Evolutionary conservation across 345 rosid genomes (phyloP), one percentile per base, ranked within the genome.

Genomic region (Melaleuca alternifolia): DNA sequence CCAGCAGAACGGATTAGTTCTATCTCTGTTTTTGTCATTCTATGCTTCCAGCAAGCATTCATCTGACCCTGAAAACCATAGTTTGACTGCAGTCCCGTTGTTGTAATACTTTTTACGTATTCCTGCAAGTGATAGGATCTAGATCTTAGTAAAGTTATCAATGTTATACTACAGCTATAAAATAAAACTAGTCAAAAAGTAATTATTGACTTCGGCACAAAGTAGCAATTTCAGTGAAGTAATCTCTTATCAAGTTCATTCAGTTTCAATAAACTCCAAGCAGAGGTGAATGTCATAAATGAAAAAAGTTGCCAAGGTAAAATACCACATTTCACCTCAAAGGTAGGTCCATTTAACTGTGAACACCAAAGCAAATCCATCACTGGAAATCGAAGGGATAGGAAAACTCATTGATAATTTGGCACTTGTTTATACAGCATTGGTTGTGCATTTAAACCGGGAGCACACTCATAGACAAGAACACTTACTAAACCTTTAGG

Each of bases 31-130:
- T 44, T 88, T 85, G 96, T 89, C 91, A 97, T 85, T 91, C 91
- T 92, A 87, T 97, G 99, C 30, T 89, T 91, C 99, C 99, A 96
- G 91, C 99, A 97, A 18, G 99, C 99, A 90, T 94, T 95, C 83
- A 95, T 53, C 91, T 97, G 99, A 85, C 99, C 99, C 62, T 95
- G 96, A 89, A 97, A 93, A 83, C 99, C 99, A 85, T 84, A 52
- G 71, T 84, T 94, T 26, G 97, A 93, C 87, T 97, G 99, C 98
- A 97, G 94, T 62, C 99, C 99, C 57, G 91, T 91, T 83, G 95
- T 91, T 90, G 96, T 92, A 89, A 96, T 96, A 65, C 94, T 95
- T 87, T 94, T 94, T 30, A 96, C 99, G 88, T 97, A 96, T 90
- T 97, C 94, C 99, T 96, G 83, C 87, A 82, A 51, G 62, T 28